These are phyloP conservation scores for Trapa bicornis DNA, from an alignment of 345 rosid genomes.

Conservation along the genomic window DNA sequence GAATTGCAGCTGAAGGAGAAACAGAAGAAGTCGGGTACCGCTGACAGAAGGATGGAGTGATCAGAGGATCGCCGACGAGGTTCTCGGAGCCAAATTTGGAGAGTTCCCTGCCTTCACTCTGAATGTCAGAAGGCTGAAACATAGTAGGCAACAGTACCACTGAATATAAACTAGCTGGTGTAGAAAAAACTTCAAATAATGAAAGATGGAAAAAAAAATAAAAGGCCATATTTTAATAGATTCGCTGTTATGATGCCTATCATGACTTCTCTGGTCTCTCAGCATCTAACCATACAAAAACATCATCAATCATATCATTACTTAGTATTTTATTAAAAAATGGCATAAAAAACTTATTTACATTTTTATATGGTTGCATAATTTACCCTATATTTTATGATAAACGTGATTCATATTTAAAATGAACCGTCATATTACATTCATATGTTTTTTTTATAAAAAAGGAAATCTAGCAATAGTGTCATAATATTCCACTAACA, in stretches of 20 bases:
- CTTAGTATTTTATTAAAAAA: too few species aligned
- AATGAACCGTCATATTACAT: too few species aligned
- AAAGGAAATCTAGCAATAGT: too few species aligned
- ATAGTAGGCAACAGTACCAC: neutral
- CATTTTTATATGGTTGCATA: too few species aligned
- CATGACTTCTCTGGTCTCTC: neutral
- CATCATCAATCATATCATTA: neutral
- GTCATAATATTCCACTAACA: too few species aligned
- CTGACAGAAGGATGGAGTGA: neutral
- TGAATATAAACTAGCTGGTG: neutral
- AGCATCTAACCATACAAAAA: neutral
- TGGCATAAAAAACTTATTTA: too few species aligned
- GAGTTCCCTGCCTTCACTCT: neutral
- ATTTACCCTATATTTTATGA: too few species aligned
- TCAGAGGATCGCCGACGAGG: conserved; percentile 4
- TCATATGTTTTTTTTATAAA: too few species aligned
- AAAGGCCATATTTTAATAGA: neutral
- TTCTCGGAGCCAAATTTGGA: neutral
- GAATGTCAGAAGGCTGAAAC: neutral
- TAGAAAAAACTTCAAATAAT: neutral
- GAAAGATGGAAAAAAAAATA: neutral
- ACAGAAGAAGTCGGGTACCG: neutral
- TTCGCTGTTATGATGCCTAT: neutral
- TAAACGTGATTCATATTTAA: too few species aligned
- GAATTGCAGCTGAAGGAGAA: neutral